Base-by-base conservation (phyloP, 495 filamentous ascomycete genomes). In the Neurospora discreta region DNA sequence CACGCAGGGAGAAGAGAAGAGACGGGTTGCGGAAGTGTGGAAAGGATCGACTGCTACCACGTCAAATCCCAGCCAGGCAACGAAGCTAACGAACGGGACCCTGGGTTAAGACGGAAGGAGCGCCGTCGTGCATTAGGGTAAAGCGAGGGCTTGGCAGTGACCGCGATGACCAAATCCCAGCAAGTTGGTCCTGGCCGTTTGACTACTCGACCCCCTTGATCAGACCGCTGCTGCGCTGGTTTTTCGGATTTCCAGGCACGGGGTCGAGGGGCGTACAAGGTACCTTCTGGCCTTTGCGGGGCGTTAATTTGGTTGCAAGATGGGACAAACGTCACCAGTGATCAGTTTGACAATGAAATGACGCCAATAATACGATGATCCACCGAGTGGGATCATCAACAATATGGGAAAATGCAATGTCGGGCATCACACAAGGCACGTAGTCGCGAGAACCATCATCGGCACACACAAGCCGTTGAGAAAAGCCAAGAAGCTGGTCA, bases 121-220 rank as follows among this genome's bases (percentile, higher is more conserved):
- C 52, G 26, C 52, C 52, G 52, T 60, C 13, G 52, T 18, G 13
- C 33, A 6, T 33, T 65, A 33, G 26, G 26, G 52, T 65, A 65
- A 65, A 65, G 52, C 52, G 52, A 65, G 52, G 52, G 52, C 52
- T 33, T 33, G 26, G 52, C 52, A 33, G 26, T 65, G 26, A 18
- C 23, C 52, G 26, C 23, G 70, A 69, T 73, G 68, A 44, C 68
- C 40, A 52, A 73, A 74, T 72, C 74, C 75, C 72, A 74, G 69
- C 69, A 70, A 68, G 70, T 72, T 71, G 72, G 76, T 76, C 78
- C 75, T 70, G 70, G 73, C 70, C 44, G 70, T 72, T 72, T 72
- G 73, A 72, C 74, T 15, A 60, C 13, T 60, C 52, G 26, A 33
- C 52, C 20, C 46, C 46, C 11, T 58, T 60, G 52, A 60, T 60